These are phyloP conservation scores for Cajanus cajan DNA, from an alignment of 306 rosid species.

Conservation along the genomic window DNA sequence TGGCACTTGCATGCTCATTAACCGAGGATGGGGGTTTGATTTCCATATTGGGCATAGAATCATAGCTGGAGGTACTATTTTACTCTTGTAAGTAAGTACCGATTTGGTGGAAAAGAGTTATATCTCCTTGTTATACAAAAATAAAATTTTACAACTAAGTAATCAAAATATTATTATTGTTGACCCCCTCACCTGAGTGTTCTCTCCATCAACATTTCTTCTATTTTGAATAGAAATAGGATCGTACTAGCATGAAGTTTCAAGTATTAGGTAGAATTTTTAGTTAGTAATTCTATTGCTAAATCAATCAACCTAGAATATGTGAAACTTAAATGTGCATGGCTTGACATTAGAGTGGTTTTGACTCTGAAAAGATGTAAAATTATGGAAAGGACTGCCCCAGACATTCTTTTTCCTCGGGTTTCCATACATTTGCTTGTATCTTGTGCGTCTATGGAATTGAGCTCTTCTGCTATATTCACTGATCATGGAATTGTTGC, in stretches of 20 bases:
- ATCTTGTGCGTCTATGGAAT: neutral
- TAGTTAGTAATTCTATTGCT: neutral
- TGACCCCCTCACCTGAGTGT: neutral
- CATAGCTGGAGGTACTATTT: too few relatives aligned
- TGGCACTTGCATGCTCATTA: too few relatives aligned
- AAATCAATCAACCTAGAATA: neutral
- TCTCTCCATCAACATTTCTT: neutral
- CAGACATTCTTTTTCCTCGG: neutral
- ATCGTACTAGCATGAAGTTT: neutral
- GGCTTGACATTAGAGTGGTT: neutral
- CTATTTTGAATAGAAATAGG: neutral
- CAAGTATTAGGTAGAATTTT: neutral
- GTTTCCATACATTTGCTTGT: neutral
- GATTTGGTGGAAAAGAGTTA: too few relatives aligned
- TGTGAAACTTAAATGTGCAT: neutral
- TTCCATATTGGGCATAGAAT: too few relatives aligned
- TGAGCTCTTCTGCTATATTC: neutral
- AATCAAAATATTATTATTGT: neutral
- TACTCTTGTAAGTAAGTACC: too few relatives aligned
- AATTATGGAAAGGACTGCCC: neutral
- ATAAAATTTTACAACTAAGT: too few relatives aligned
- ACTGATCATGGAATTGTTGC: neutral
- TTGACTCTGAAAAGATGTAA: neutral
- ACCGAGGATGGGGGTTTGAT: too few relatives aligned
- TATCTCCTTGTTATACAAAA: too few relatives aligned